Conservation (phyloP, 1,284 basidiomycete species). For the Irpex rosettiformis region DNA sequence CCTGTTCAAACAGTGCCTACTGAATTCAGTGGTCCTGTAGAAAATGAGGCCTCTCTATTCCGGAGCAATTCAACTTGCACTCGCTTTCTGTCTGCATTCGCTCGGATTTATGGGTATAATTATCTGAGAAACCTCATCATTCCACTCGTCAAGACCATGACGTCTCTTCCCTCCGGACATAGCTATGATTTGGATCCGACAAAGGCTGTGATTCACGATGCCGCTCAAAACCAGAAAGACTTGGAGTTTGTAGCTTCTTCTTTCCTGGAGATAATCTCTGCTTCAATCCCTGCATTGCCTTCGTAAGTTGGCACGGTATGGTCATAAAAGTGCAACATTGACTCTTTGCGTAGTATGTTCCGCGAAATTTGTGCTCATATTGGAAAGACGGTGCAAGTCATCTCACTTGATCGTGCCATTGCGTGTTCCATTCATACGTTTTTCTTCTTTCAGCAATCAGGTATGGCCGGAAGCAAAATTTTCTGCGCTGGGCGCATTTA, state of each 20-base stretch:
- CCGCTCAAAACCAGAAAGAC: constrained; percentile 67
- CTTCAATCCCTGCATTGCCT: constrained; percentile 71
- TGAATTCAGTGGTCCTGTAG: constrained; percentile 33
- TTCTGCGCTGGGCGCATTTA: constrained; percentile 86
- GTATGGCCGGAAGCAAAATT: constrained; percentile 84
- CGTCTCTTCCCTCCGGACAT: constrained; percentile 66
- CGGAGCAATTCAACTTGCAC: constrained; percentile 85
- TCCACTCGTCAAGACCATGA: constrained; percentile 75
- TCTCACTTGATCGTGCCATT: neutral
- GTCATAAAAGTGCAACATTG: neutral
- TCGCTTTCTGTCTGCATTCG: constrained; percentile 81
- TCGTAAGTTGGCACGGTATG: constrained; percentile 47
- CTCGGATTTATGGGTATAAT: constrained; percentile 83
- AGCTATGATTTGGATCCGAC: constrained; percentile 79
- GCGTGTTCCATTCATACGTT: neutral
- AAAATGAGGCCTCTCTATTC: constrained; percentile 78
- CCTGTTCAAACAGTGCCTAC: neutral
- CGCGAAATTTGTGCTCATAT: constrained; percentile 87
- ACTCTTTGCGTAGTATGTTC: constrained; percentile 62
- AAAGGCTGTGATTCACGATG: constrained; percentile 58
- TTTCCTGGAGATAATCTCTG: constrained; percentile 74
- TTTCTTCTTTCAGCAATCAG: constrained; percentile 49
- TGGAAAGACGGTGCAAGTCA: constrained; percentile 74
- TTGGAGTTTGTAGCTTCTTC: constrained; percentile 73
- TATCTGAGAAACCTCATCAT: constrained; percentile 78